Evolutionary conservation across 805 yeast species (phyloP), one percentile per base, ranked within the genome.

Genomic region (Candida fluviatilis): DNA sequence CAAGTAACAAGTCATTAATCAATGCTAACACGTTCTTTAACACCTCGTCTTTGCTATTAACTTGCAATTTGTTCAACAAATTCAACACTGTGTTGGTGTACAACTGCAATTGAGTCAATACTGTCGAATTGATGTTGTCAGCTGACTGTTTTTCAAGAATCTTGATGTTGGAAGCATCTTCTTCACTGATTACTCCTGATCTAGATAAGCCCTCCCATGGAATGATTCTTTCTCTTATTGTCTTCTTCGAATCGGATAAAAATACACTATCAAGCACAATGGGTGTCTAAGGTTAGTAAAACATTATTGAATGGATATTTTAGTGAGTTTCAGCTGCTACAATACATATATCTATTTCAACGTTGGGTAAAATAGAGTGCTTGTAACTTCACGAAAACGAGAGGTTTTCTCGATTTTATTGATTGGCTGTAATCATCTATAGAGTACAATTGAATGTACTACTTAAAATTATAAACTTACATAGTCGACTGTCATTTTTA

Each of bases 201-300:
- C 95, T 73, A 8, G 85, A 81, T 50, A 84, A 79, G 7, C 95
- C 95, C 53, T 86, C 95, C 97, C 97, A 90, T 23, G 95, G 95
- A 39, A 89, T 77, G 23, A 90, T 80, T 47, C 93, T 76, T 43
- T 85, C 82, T 51, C 93, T 72, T 46, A 88, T 80, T 44, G 78
- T 78, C 47, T 73, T 69, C 49, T 82, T 71, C 37, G 82, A 73
- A 50, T 82, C 90, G 41, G 73, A 71, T 53, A 86, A 69, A 50
- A 75, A 79, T 23, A 73, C 73, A 58, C 87, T 82, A 46, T 86
- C 90, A 50, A 84, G 62, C 38, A 58, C 45, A 45, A 72, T 65
- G 42, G 63, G 66, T 21, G 59, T 32, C 60, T 57, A 34, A 36
- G 8, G 37, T 37, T 43, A 36, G 40, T 36, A 36, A 21, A 21